Percentiles rank a stretch among this genome's conserved stretches.
Evolutionary conservation across 441 rosid species (phyloP).

Genomic region (Aleurites moluccanus): DNA sequence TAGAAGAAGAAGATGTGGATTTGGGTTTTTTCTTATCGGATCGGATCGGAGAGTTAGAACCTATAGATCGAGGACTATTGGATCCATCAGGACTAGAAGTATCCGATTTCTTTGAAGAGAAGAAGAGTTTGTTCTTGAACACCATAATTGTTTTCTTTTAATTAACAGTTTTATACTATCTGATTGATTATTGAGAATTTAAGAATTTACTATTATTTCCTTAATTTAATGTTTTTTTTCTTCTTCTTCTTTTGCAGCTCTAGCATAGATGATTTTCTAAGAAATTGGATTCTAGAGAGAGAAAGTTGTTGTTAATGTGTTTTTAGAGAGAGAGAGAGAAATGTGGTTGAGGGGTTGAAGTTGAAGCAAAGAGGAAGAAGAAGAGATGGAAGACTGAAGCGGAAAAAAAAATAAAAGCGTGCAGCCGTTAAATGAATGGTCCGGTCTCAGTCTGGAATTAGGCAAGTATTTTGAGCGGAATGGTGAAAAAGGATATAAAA

Average conservation of each 20-base stretch:
- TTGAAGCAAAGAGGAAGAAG: neutral
- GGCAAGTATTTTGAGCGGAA: neutral
- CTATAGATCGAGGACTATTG: slow-evolving; percentile 80
- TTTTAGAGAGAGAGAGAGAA: neutral
- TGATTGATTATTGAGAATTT: neutral
- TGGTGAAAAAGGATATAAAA: neutral
- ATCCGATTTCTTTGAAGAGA: slow-evolving; percentile 85
- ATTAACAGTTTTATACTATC: too few relatives aligned
- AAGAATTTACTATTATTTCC: too few relatives aligned
- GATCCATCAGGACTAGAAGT: slow-evolving; percentile 85
- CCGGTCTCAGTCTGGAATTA: neutral
- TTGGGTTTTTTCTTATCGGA: slow-evolving; percentile 85
- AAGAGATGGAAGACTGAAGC: neutral
- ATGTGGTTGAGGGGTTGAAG: neutral
- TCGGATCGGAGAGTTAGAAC: slow-evolving; percentile 87
- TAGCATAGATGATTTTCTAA: slow-evolving; percentile 7
- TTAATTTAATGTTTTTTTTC: neutral
- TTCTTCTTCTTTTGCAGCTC: slow-evolving; percentile 10
- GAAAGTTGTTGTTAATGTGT: neutral
- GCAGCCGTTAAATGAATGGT: neutral
- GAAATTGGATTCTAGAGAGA: neutral
- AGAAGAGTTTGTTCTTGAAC: slow-evolving; percentile 91
- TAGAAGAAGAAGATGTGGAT: slow-evolving; percentile 41
- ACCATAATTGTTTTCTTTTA: slow-evolving; percentile 45
- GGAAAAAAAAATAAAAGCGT: neutral